Percentiles rank a stretch among this genome's conserved stretches.
Conservation (phyloP, 176 grass and related monocot genomes). For the Eragrostis curvula region DNA sequence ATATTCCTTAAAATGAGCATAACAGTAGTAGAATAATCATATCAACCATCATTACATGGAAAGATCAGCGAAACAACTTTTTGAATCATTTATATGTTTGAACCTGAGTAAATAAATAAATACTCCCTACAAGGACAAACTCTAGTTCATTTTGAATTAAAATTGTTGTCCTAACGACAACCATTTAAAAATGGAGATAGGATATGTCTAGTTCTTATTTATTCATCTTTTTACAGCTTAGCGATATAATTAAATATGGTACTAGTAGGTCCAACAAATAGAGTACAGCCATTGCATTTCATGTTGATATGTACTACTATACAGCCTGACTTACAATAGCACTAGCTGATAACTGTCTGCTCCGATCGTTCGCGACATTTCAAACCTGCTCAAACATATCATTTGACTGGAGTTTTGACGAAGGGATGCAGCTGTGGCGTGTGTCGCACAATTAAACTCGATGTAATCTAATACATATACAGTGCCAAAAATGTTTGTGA, state of each 20-base stretch:
- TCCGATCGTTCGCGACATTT: not conserved
- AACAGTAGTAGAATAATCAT: constrained; percentile 42
- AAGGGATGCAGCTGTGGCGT: not conserved
- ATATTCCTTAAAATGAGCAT: constrained; percentile 44
- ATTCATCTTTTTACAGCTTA: not conserved
- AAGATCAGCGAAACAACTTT: constrained; percentile 34
- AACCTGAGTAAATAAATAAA: constrained; percentile 17
- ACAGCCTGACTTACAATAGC: not conserved
- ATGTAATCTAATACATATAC: not conserved
- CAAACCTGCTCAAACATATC: not conserved
- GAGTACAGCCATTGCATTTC: constrained; percentile 2
- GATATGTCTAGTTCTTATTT: not conserved
- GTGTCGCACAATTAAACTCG: not conserved
- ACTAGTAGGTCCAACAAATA: not conserved
- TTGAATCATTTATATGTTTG: not conserved
- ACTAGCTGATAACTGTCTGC: not conserved
- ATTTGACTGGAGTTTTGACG: not conserved
- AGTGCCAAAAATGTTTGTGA: no score
- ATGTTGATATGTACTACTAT: not conserved
- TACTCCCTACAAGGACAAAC: no score
- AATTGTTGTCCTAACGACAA: no score
- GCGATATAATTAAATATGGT: not conserved
- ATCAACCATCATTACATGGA: constrained; percentile 39
- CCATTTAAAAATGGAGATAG: no score
- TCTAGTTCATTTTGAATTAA: no score